Conservation (phyloP, 2,329 filamentous ascomycete species). For the Zasmidium cellare region DNA sequence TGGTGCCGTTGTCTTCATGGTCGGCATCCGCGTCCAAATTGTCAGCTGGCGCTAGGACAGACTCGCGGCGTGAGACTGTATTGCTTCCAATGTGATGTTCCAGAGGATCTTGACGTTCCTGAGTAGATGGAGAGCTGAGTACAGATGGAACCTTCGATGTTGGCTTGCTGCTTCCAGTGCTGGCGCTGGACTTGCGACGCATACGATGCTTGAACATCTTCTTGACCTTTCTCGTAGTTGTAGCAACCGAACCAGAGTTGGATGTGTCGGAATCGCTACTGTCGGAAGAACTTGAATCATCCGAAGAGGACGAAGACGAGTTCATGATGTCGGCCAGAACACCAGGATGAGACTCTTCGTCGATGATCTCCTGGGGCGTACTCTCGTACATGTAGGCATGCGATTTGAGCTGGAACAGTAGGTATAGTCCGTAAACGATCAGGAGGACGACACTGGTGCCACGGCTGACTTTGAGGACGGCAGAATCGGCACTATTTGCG, state of each 20-base stretch:
- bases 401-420: slow-evolving; percentile 88
- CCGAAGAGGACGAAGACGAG: slow-evolving; percentile 59
- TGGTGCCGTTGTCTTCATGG: slow-evolving; percentile 36
- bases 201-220: slow-evolving; percentile 70
- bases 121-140: slow-evolving; percentile 45
- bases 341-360: slow-evolving; percentile 85
- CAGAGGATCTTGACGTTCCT: slow-evolving; percentile 40
- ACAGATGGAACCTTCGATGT: slow-evolving; percentile 43
- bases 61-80: slow-evolving; percentile 36
- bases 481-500: slow-evolving; percentile 58
- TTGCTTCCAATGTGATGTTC: slow-evolving; percentile 32
- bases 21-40: slow-evolving; percentile 60
- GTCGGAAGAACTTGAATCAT: slow-evolving; percentile 47
- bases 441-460: slow-evolving; percentile 85
- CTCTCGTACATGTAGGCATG: slow-evolving; percentile 91
- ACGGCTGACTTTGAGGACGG: slow-evolving; percentile 81
- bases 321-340: slow-evolving; percentile 81
- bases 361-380: slow-evolving; percentile 87
- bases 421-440: slow-evolving; percentile 78
- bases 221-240: slow-evolving; percentile 70
- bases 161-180: slow-evolving; percentile 56
- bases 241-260: slow-evolving; percentile 58
- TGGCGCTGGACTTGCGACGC: slow-evolving; percentile 76
- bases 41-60: slow-evolving; percentile 42
- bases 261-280: slow-evolving; percentile 66